Base-by-base conservation (phyloP, 768 basidiomycete species). In the Boletus vinaceobasis region DNA sequence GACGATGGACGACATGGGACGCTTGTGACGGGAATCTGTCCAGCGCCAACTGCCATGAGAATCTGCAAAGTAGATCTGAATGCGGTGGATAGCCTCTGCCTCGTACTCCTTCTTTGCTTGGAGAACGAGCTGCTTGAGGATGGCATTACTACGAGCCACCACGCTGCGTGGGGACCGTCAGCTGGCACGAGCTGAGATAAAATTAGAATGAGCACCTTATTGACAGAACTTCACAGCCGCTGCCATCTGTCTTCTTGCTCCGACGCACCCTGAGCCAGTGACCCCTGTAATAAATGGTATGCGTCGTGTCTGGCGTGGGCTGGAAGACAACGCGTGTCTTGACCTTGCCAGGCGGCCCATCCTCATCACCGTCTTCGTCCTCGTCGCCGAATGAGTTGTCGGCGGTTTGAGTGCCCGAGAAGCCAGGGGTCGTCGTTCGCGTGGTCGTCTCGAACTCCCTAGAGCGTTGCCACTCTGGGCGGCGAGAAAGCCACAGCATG, bases 101-200 rank as follows among this genome's bases (percentile, higher is more conserved):
- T 93, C 89, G 67, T 93, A 93, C 64, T 89, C 87, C 64, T 82
- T 83, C 77, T 93, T 93, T n/a, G 91, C 91, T 63, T 91, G 87
- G 23, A 92, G 81, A 40, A 94, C 88, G 58, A 94, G 86, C 71
- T 92, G 87, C 72, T 93, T 93, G 65, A 93, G 81, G 61, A 93
- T 87, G 37, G 82, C 79, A 72, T 93, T 92, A 55, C 79, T 87
- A 44, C 91, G 84, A 5, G 91, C 90, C 35, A 93, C 86, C 53
- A 93, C 90, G 63, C 87, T 89, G 69, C 8, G 43, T 6, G 40
- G 40, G 43, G 52, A 38, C 39, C n/a, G 37, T 71, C 8, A 55
- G 66, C 31, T n/a, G 43, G 29, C 56, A 47, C 5, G 46, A 52
- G 49, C 27, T 33, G 45, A 21, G 54, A 42, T 44, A 58, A 56